phyloP scores from a whole-genome alignment of 495 filamentous ascomycete genomes.

The Melanomma pulvis-pyrius region DNA sequence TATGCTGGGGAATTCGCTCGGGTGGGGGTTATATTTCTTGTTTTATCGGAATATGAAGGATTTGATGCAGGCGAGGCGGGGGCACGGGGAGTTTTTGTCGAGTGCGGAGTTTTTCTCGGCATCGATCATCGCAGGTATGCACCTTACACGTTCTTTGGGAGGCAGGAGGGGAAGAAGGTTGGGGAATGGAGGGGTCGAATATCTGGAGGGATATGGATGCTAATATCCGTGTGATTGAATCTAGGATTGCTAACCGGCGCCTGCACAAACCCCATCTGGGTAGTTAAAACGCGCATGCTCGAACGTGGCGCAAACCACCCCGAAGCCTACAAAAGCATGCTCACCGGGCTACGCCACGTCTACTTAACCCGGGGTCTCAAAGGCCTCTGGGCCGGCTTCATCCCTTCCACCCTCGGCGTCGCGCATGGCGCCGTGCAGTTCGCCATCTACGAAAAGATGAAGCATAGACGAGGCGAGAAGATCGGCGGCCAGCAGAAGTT shows the following conservation, averaged over 20 bases:
- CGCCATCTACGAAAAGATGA: conserved; percentile 88
- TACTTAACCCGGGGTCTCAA: conserved; percentile 67
- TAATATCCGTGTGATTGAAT: too few relatives aligned
- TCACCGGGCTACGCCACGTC: conserved; percentile 66
- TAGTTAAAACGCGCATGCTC: conserved; percentile 97
- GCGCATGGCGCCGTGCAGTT: conserved; percentile 95
- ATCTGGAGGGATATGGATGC: not conserved
- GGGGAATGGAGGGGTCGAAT: not conserved
- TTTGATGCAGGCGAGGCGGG: conserved; percentile 41
- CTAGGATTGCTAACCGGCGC: conserved; percentile 70
- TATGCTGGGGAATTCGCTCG: conserved; percentile 82
- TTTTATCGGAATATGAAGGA: conserved; percentile 66
- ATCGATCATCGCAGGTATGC: conserved; percentile 71
- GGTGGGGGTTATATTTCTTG: conserved; percentile 91
- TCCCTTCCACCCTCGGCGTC: conserved; percentile 86
- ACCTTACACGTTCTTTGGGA: not conserved
- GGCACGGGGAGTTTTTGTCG: conserved; percentile 50
- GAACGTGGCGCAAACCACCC: conserved; percentile 70
- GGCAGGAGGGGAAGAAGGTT: not conserved
- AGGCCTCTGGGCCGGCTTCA: conserved; percentile 82
- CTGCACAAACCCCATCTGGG: conserved; percentile 96
- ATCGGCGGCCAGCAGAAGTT: conserved; percentile 52
- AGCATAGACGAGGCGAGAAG: conserved; percentile 56
- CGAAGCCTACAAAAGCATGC: conserved; percentile 81
- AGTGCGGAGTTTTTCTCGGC: conserved; percentile 82